phyloP scores from a whole-genome alignment of 2,329 filamentous ascomycete species.

The Cordyceps fumosorosea region DNA sequence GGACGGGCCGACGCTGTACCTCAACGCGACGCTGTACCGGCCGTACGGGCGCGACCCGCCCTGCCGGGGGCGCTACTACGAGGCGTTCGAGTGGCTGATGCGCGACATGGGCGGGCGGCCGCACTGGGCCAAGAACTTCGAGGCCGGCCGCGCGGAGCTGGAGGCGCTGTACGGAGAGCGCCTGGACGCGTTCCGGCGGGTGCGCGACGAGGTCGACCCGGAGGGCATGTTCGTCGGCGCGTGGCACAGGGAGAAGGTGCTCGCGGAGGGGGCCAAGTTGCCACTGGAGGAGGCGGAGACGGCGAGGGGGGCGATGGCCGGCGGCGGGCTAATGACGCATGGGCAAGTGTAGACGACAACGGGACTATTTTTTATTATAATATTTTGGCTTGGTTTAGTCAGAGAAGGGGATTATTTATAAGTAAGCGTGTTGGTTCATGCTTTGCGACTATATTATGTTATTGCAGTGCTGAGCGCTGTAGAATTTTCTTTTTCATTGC shows the following conservation, averaged over 20 bases:
- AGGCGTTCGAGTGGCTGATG: slow-evolving; percentile 90
- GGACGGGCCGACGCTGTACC: slow-evolving; percentile 70
- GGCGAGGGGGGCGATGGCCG: slow-evolving; percentile 14
- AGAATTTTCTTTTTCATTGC: too few relatives aligned
- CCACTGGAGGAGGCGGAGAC: slow-evolving; percentile 32
- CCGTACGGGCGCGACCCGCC: slow-evolving; percentile 74
- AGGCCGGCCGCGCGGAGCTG: slow-evolving; percentile 53
- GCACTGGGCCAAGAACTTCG: slow-evolving; percentile 93
- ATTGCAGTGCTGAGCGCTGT: too few relatives aligned
- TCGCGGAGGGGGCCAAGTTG: slow-evolving; percentile 30
- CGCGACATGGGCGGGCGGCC: slow-evolving; percentile 72
- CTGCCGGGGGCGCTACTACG: slow-evolving; percentile 70
- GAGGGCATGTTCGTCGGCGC: slow-evolving; percentile 84
- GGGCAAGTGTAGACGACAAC: background rate
- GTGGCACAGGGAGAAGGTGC: slow-evolving; percentile 73
- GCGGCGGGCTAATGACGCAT: slow-evolving; percentile 8
- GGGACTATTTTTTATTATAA: too few relatives aligned
- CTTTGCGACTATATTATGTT: too few relatives aligned
- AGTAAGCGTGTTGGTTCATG: too few relatives aligned
- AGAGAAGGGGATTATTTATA: too few relatives aligned
- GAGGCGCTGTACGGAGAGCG: slow-evolving; percentile 62
- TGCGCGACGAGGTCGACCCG: slow-evolving; percentile 66
- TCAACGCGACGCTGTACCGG: slow-evolving; percentile 85
- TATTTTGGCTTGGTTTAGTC: too few relatives aligned
- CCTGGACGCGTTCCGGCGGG: slow-evolving; percentile 57